Evolutionary conservation across 768 basidiomycete species (phyloP), one percentile per base, ranked within the genome.

Genomic region (Psilocybe cyanescens): DNA sequence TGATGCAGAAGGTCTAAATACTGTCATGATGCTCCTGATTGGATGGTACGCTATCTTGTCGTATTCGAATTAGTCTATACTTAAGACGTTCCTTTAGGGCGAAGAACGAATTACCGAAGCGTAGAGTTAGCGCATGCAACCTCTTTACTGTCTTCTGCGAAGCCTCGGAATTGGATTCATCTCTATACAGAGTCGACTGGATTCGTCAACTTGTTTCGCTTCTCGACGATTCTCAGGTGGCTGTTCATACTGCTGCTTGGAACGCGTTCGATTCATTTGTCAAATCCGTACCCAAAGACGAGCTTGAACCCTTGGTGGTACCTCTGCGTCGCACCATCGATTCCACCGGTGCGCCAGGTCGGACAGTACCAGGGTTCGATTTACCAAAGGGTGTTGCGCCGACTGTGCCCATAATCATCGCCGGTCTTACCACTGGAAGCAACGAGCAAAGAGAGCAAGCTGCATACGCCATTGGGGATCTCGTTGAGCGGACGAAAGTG

Each of bases 401-500:
- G 0, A 81, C 88, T 4, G 90, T 97, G 0, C 94, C 94, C 1
- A 87, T 96, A 68, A 87, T 96, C 71, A 90, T 97, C 47, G 91
- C 93, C 3, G 97, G 97, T 67, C 89, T 99, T 37, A 94, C 95
- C 0, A 92, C 90, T 3, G 97, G 97, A 37, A 98, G 86, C 73
- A 96, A 96, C 74, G 96, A 98, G 61, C 94, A 95, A 69, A 83
- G 93, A 67, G 97, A 99, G 74, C 91, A 97, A 66, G 96, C 97
- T 0, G 95, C 97, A 0, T 94, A 94, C 67, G 95, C 94, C 30
- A 96, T 99, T 61, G 92, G 94, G n/a, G 97, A 98, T 67, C 85
- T 99, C 39, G 94, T 98, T 35, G 90, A 95, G 72, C 84, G 83
- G 24, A 97, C 96, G 1, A 85, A 90, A n/a, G 83, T 83, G 62